phyloP scores from a whole-genome alignment of 2,329 filamentous ascomycete genomes.

The Didymella segeticola region DNA sequence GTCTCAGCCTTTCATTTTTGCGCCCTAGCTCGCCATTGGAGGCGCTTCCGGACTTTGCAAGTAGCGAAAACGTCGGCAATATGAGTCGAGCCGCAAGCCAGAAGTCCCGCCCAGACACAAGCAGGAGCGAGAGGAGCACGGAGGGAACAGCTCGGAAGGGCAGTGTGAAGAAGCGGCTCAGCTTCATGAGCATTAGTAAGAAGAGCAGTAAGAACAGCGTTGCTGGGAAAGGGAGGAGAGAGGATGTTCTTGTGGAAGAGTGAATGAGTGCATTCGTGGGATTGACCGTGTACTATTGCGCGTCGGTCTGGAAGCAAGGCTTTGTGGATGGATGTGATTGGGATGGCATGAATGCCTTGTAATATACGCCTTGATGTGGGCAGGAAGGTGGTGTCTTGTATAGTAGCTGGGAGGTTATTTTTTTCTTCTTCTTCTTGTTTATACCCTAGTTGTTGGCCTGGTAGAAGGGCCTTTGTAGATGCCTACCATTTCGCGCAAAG shows the following conservation, averaged over 20 bases:
- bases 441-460: conserved; percentile 13
- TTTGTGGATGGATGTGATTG: too few relatives aligned
- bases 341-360: conserved; percentile 1
- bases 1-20: conserved; percentile 40
- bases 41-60: conserved; percentile 35
- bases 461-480: not conserved
- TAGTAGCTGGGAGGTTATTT: conserved; percentile 6
- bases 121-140: conserved; percentile 51
- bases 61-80: conserved; percentile 14
- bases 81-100: conserved; percentile 24
- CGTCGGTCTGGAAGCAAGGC: not conserved
- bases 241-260: conserved; percentile 45
- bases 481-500: not conserved
- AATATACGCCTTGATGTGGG: not conserved
- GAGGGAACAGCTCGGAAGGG: conserved; percentile 54
- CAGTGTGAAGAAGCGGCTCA: conserved; percentile 78
- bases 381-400: not conserved
- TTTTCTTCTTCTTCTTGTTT: conserved; percentile 12
- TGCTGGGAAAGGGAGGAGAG: conserved; percentile 26
- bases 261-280: conserved; percentile 29
- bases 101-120: conserved; percentile 35
- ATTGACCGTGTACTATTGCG: not conserved
- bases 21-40: conserved; percentile 40
- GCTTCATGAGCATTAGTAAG: conserved; percentile 76
- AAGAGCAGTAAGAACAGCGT: conserved; percentile 67